Evolutionary conservation across 2,329 filamentous ascomycete genomes (phyloP).

Genomic region (Teratosphaeria zuluensis): DNA sequence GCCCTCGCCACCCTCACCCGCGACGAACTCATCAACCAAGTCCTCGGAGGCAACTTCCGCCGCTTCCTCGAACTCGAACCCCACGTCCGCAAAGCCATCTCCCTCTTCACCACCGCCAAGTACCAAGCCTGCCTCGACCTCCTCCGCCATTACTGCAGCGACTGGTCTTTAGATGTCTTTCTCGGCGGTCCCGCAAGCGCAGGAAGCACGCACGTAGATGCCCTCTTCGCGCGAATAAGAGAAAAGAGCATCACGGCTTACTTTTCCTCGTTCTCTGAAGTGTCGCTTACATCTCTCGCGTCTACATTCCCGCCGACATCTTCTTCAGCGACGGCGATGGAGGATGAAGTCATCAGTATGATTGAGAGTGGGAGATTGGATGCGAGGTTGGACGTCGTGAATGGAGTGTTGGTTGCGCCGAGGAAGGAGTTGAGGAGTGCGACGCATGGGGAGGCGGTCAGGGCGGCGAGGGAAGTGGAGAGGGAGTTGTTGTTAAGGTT

Average conservation of each 20-base stretch:
- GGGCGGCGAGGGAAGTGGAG: slow-evolving; percentile 61
- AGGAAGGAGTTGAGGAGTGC: slow-evolving; percentile 55
- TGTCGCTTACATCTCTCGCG: slow-evolving; percentile 70
- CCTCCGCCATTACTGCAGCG: slow-evolving; percentile 67
- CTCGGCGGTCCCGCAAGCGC: slow-evolving; percentile 33
- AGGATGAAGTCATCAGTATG: slow-evolving; percentile 67
- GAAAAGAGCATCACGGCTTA: slow-evolving; percentile 92
- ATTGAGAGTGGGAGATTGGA: slow-evolving; percentile 63
- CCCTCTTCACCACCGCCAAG: slow-evolving; percentile 79
- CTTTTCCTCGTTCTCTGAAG: slow-evolving; percentile 78
- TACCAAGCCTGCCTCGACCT: slow-evolving; percentile 78
- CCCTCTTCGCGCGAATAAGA: slow-evolving; percentile 65
- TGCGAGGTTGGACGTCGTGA: slow-evolving; percentile 76
- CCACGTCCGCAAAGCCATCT: slow-evolving; percentile 84
- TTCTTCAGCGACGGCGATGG: slow-evolving; percentile 43
- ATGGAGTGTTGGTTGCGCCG: slow-evolving; percentile 65
- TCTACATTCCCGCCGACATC: slow-evolving; percentile 53
- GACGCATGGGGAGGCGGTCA: slow-evolving; percentile 61
- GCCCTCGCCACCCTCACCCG: slow-evolving; percentile 85
- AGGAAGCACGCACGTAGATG: slow-evolving; percentile 46
- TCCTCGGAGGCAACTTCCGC: slow-evolving; percentile 79
- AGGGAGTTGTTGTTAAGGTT: slow-evolving; percentile 66
- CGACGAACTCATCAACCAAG: slow-evolving; percentile 58
- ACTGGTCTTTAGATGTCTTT: slow-evolving; percentile 86
- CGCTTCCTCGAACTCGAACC: slow-evolving; percentile 86